Evolutionary conservation across 2,329 filamentous ascomycete genomes (phyloP).

Genomic region (Leptographium procerum): DNA sequence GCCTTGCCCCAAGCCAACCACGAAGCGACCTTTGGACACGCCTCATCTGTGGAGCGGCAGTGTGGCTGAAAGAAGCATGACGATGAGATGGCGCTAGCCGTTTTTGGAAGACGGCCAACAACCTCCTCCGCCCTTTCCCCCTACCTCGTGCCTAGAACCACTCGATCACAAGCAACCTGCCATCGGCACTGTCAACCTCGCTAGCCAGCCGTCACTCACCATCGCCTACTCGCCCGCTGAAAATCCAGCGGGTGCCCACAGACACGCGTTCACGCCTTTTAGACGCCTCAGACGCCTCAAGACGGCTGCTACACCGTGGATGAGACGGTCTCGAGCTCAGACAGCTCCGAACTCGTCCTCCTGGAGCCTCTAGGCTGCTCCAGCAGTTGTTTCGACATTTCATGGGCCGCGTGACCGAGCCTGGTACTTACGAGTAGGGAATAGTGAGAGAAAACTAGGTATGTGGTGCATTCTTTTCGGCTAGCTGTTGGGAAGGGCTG

Average conservation of each 20-base stretch:
- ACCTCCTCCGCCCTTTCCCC: constrained; percentile 1
- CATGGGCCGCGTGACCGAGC: background rate
- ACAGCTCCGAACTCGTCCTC: background rate
- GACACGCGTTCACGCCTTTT: too few species aligned
- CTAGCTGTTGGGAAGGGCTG: background rate
- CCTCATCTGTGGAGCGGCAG: constrained; percentile 5
- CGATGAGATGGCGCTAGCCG: constrained; percentile 3
- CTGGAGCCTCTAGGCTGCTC: background rate
- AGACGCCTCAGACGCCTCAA: too few species aligned
- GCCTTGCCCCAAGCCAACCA: constrained; percentile 6
- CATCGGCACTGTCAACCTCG: background rate
- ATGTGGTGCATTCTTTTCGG: background rate
- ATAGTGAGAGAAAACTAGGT: background rate
- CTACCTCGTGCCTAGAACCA: constrained; percentile 7
- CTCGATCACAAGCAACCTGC: constrained; percentile 8
- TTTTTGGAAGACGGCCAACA: background rate
- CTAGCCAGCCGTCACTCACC: background rate
- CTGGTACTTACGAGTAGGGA: background rate
- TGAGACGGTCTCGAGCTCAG: too few species aligned
- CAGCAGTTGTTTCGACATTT: background rate
- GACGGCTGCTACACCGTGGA: too few species aligned
- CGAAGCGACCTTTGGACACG: constrained; percentile 10
- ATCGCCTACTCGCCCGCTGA: too few species aligned
- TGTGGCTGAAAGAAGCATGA: constrained; percentile 2
- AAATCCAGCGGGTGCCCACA: too few species aligned